Percentiles rank a stretch among this genome's conserved stretches.
Conservation (phyloP, 2,329 filamentous ascomycete species). For the Colletotrichum sp. region DNA sequence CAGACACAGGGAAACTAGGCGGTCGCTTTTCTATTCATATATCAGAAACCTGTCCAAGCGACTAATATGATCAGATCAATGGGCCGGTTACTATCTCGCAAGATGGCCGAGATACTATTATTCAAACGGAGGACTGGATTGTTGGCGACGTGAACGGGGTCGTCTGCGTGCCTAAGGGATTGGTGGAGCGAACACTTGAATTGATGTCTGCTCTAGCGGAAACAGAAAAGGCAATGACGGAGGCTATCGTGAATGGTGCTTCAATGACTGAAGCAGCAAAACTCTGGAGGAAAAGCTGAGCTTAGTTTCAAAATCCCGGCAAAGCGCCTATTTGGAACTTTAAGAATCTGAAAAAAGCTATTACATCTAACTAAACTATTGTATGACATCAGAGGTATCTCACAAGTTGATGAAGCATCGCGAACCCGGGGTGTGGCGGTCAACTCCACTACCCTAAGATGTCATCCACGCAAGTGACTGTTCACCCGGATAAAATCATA, state of each 20-base stretch:
- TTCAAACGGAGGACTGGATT: neutral
- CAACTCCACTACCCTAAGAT: no score
- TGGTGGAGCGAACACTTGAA: neutral
- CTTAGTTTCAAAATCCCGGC: neutral
- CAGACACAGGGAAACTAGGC: neutral
- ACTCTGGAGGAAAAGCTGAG: neutral
- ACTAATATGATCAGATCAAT: neutral
- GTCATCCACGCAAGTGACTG: no score
- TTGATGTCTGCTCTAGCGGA: neutral
- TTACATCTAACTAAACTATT: neutral
- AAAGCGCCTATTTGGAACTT: neutral
- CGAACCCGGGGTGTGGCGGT: no score
- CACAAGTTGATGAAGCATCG: neutral
- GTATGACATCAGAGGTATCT: neutral
- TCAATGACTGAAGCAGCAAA: neutral
- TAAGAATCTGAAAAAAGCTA: fast-evolving
- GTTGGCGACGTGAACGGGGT: neutral
- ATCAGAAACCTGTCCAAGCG: neutral
- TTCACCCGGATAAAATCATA: no score
- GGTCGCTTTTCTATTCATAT: neutral
- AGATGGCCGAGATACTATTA: neutral
- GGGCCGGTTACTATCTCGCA: neutral
- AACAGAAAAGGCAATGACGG: neutral
- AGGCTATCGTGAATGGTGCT: neutral
- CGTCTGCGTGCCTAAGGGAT: neutral